These are phyloP conservation scores for Aureobasidium lini DNA, from an alignment of 2,329 filamentous ascomycete genomes.

Conservation along the genomic window DNA sequence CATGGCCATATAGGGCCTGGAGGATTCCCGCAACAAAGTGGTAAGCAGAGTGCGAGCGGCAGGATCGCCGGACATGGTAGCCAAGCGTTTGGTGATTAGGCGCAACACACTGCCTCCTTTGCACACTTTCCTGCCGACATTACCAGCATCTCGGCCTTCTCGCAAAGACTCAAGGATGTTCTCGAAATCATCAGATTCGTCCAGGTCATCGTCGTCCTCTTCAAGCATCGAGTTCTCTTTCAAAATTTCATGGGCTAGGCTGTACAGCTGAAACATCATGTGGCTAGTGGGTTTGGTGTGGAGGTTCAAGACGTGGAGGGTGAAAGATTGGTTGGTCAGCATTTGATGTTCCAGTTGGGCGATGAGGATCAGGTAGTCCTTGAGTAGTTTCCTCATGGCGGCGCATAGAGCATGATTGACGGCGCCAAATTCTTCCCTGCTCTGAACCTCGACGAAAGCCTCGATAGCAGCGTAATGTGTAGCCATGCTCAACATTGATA, in stretches of 20 bases:
- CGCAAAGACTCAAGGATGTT: slow-evolving; percentile 85
- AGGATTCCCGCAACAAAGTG: slow-evolving; percentile 76
- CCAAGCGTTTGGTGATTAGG: slow-evolving; percentile 73
- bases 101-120: slow-evolving; percentile 95
- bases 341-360: slow-evolving; percentile 92
- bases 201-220: slow-evolving; percentile 54
- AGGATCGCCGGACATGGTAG: slow-evolving; percentile 89
- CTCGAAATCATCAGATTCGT: slow-evolving; percentile 71
- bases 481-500: slow-evolving; percentile 87
- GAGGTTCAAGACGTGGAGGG: slow-evolving; percentile 84
- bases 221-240: slow-evolving; percentile 83
- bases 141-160: slow-evolving; percentile 77
- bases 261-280: slow-evolving; percentile 85
- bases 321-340: slow-evolving; percentile 80
- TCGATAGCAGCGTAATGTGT: slow-evolving; percentile 89
- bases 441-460: slow-evolving; percentile 89
- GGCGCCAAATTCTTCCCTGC: slow-evolving; percentile 82
- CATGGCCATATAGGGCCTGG: slow-evolving; percentile 94
- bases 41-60: slow-evolving; percentile 76
- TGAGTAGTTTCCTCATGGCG: slow-evolving; percentile 82
- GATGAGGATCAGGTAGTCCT: slow-evolving; percentile 88
- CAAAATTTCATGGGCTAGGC: slow-evolving; percentile 76
- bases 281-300: slow-evolving; percentile 86
- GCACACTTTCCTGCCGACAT: slow-evolving; percentile 84
- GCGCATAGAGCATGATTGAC: slow-evolving; percentile 95